A percentile compares a stretch with the other conserved stretches of the same genome.
Conservation (phyloP, 1,284 basidiomycete genomes). For the Trichosporon ovoides region DNA sequence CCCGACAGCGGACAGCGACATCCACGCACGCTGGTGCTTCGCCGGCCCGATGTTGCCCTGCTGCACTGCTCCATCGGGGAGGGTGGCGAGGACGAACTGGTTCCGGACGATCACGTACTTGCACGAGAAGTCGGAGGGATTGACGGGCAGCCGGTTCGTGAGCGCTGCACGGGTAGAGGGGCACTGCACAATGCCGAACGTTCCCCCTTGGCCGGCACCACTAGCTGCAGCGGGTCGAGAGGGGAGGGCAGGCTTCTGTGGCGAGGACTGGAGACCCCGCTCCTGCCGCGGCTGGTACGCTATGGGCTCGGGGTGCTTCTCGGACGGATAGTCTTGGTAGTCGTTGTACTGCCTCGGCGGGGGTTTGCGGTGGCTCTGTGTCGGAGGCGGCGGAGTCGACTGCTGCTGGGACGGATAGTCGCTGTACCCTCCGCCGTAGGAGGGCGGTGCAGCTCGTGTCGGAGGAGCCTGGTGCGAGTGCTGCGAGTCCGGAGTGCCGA, state of each 20-base stretch:
- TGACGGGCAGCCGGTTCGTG: constrained; percentile 74
- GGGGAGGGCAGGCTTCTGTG: constrained; percentile 14
- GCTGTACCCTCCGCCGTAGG: constrained; percentile 3
- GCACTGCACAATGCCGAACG: constrained; percentile 48
- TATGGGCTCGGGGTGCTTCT: constrained; percentile 13
- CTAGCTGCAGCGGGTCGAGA: not conserved
- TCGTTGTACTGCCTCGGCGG: constrained; percentile 4
- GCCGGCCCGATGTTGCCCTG: constrained; percentile 59
- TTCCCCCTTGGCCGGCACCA: constrained; percentile 29
- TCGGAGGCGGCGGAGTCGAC: constrained; percentile 3
- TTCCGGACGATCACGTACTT: constrained; percentile 71
- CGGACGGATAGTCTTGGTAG: constrained; percentile 11
- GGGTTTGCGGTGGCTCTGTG: constrained; percentile 3
- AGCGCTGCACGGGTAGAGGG: constrained; percentile 59
- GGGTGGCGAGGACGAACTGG: constrained; percentile 63
- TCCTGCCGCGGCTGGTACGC: constrained; percentile 14
- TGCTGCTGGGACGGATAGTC: constrained; percentile 6
- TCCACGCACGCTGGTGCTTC: constrained; percentile 65
- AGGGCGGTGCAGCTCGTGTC: constrained; percentile 19
- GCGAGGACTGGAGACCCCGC: constrained; percentile 3
- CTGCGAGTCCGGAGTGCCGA: constrained; percentile 21
- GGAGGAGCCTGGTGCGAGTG: constrained; percentile 6
- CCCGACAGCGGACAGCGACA: constrained; percentile 70
- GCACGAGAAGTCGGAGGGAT: constrained; percentile 67
- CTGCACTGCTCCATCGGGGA: constrained; percentile 67